phyloP scores from a whole-genome alignment of 257 asterid species.

The Salvia hispanica region DNA sequence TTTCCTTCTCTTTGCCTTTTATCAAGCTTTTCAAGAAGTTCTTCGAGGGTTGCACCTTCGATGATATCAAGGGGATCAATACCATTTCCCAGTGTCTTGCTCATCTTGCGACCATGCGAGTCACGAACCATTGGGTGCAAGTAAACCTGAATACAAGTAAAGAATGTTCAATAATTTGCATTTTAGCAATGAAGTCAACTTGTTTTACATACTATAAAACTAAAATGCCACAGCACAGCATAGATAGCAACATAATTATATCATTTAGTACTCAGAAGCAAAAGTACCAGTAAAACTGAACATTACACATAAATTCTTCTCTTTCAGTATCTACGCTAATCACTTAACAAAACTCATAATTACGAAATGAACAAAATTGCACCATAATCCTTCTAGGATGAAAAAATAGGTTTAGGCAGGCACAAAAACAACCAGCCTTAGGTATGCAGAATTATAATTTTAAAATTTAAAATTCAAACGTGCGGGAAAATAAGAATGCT shows the following conservation, averaged over 20 bases:
- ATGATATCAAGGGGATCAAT: conserved; percentile 90
- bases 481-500: background rate
- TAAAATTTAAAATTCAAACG: background rate
- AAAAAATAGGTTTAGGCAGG: background rate
- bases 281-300: background rate
- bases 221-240: too few species aligned
- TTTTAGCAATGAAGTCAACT: too few species aligned
- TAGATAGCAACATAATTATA: background rate
- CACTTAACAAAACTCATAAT: conserved; percentile 2
- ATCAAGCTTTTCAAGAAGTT: conserved; percentile 55
- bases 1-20: conserved; percentile 88
- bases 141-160: conserved; percentile 59
- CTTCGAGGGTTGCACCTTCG: conserved; percentile 56
- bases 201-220: too few species aligned
- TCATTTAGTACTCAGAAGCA: background rate
- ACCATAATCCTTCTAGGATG: conserved; percentile 1
- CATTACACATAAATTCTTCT: background rate
- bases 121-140: conserved; percentile 97
- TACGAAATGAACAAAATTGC: background rate
- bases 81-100: conserved; percentile 94
- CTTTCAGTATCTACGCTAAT: conserved; percentile 2
- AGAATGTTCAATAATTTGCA: conserved; percentile 8
- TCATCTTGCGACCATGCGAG: conserved; percentile 99
- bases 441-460: conserved; percentile 14
- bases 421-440: background rate